Evolutionary conservation across 176 grass and related monocot species (phyloP), one percentile per base, ranked within the genome.

Genomic region (Musa troglodytarum): DNA sequence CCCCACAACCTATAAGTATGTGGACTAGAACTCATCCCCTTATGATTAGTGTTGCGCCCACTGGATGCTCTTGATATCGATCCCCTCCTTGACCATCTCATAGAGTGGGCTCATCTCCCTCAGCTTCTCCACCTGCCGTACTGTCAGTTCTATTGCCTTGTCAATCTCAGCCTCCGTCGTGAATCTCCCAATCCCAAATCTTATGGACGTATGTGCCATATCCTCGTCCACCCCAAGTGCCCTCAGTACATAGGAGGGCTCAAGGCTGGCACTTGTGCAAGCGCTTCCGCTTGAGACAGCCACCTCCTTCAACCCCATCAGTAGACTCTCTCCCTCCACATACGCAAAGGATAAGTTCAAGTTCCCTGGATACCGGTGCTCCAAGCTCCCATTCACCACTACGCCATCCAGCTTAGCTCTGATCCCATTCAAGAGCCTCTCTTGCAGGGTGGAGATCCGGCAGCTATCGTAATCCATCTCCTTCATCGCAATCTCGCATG

Each of bases 301-400:
- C 80, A 98, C 90, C 80, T 98, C 95, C 84, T 98, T 98, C 9
- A 98, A 77, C 11, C 90, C 95, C 95, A 98, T 98, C 63, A 98
- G 75, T 26, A 98, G 79, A 80, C 95, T 98, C 86, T 98, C 95
- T 50, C 94, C 95, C 58, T 98, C 90, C 0, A 98, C 94, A 71
- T 84, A 93, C 0, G 94, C 95, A 65, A 98, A 98, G 13, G 95
- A 98, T 20, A 98, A 14, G 58, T 98, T 93, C 14, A 98, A 67
- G 77, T 98, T 98, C 61, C 95, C 95, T 1, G 90, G 80, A 59
- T 98, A 98, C 0, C 95, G 84, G 53, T 93, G 90, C 78, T 98
- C 95, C 80, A 93, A 82, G 82, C 88, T 98, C 19, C 95, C 95
- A 1, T 98, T 98, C 28, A 98, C 84, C 34, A 98, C 88, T 54